Conservation (phyloP, 495 filamentous ascomycete genomes). For the Rostrohypoxylon terebratum region DNA sequence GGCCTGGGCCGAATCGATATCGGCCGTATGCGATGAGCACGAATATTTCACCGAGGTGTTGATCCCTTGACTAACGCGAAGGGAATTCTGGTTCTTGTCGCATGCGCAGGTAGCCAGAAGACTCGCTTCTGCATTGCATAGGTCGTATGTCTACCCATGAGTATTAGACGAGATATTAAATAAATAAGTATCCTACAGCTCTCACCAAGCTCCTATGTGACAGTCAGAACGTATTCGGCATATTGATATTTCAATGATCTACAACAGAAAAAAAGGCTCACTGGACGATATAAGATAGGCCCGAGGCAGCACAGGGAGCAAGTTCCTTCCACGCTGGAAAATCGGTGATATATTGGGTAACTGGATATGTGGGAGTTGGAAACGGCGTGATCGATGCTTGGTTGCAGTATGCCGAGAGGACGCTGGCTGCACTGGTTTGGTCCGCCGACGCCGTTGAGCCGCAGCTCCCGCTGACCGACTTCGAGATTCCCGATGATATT, state of each 20-base stretch:
- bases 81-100: constrained; percentile 59
- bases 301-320: constrained; percentile 58
- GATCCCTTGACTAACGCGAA: constrained; percentile 53
- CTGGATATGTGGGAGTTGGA: constrained; percentile 52
- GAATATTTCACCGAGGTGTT: constrained; percentile 54
- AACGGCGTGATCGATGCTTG: constrained; percentile 52
- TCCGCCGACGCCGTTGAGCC: constrained; percentile 59
- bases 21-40: constrained; percentile 55
- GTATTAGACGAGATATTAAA: constrained; percentile 25
- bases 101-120: constrained; percentile 62
- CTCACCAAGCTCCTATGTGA: constrained; percentile 53
- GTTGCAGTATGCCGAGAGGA: constrained; percentile 62
- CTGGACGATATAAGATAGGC: constrained; percentile 55
- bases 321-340: constrained; percentile 55
- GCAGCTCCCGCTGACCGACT: constrained; percentile 55
- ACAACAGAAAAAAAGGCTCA: constrained; percentile 36
- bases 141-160: constrained; percentile 43
- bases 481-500: constrained; percentile 53
- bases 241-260: not conserved
- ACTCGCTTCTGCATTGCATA: constrained; percentile 55
- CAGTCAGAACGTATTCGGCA: constrained; percentile 23
- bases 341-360: constrained; percentile 61
- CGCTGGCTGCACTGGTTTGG: constrained; percentile 56
- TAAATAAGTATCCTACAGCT: not conserved
- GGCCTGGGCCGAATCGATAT: constrained; percentile 59